These are phyloP conservation scores for Trametes cubensis DNA, from an alignment of 768 basidiomycete species.

Conservation along the genomic window DNA sequence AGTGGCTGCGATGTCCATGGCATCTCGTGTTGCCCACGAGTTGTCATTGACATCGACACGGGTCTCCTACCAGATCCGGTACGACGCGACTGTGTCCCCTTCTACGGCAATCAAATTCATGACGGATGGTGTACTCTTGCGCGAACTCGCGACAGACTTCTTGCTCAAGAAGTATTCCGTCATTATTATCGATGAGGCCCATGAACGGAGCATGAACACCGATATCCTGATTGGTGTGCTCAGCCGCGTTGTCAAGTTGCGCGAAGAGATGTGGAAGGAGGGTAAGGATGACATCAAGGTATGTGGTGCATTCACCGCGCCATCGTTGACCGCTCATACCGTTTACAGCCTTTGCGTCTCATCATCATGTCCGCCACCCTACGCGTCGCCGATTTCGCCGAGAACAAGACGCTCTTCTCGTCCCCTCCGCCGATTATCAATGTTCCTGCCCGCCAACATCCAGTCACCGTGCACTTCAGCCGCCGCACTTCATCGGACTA, in stretches of 20 bases:
- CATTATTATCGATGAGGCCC: conserved; percentile 96
- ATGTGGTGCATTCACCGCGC: conserved; percentile 10
- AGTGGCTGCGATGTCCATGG: conserved; percentile 97
- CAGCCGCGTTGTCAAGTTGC: conserved; percentile 87
- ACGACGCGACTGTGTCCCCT: conserved; percentile 90
- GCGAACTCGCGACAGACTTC: conserved; percentile 92
- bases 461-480: conserved; percentile 93
- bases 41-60: conserved; percentile 78
- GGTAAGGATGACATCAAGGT: conserved; percentile 75
- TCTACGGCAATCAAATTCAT: conserved; percentile 97
- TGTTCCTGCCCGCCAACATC: conserved; percentile 89
- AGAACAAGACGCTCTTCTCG: conserved; percentile 80
- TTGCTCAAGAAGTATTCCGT: conserved; percentile 93
- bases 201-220: conserved; percentile 97
- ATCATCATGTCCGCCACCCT: conserved; percentile 99
- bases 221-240: conserved; percentile 96
- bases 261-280: conserved; percentile 88
- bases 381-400: conserved; percentile 88
- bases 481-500: conserved; percentile 87
- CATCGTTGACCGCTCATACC: not conserved
- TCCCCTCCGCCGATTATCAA: conserved; percentile 89
- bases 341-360: conserved; percentile 75
- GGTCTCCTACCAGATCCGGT: conserved; percentile 97
- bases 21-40: conserved; percentile 89
- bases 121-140: conserved; percentile 96